Percentiles rank a stretch among this genome's conserved stretches.
phyloP scores from a whole-genome alignment of 2,329 filamentous ascomycete genomes.

The Myrmaecium sp. region DNA sequence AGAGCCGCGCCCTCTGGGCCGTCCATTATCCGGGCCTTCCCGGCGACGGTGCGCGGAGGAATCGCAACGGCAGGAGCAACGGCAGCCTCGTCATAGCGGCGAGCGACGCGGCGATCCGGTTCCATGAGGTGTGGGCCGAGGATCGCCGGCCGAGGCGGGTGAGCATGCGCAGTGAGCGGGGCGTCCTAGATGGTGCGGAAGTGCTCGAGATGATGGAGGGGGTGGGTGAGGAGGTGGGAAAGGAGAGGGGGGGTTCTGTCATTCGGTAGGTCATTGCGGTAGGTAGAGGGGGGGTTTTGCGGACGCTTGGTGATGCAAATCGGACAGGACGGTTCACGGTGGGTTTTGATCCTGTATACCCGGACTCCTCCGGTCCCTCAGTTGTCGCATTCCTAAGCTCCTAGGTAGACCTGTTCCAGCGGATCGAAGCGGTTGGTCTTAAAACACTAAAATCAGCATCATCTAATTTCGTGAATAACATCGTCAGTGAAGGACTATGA shows the following conservation, averaged over 20 bases:
- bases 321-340: too few relatives aligned
- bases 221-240: conserved; percentile 63
- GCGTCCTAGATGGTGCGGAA: conserved; percentile 59
- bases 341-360: too few relatives aligned
- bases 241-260: conserved; percentile 22
- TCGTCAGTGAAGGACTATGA: too few relatives aligned
- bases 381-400: too few relatives aligned
- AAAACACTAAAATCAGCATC: too few relatives aligned
- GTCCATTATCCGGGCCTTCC: conserved; percentile 62
- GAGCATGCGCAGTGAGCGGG: conserved; percentile 29
- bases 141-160: conserved; percentile 35
- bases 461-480: too few relatives aligned
- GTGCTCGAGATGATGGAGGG: conserved; percentile 72
- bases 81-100: conserved; percentile 67
- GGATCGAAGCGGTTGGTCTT: too few relatives aligned
- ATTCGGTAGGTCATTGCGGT: too few relatives aligned
- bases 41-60: conserved; percentile 16
- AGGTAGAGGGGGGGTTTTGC: too few relatives aligned
- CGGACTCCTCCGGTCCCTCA: too few relatives aligned
- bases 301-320: too few relatives aligned
- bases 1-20: conserved; percentile 71
- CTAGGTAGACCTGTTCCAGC: too few relatives aligned
- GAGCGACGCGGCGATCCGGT: conserved; percentile 84
- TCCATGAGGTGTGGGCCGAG: conserved; percentile 84
- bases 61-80: conserved; percentile 18